A percentile compares a stretch with the other conserved stretches of the same genome.
These are phyloP conservation scores for Aspergillus luchuensis DNA, from an alignment of 2,329 filamentous ascomycete genomes.

Conservation along the genomic window DNA sequence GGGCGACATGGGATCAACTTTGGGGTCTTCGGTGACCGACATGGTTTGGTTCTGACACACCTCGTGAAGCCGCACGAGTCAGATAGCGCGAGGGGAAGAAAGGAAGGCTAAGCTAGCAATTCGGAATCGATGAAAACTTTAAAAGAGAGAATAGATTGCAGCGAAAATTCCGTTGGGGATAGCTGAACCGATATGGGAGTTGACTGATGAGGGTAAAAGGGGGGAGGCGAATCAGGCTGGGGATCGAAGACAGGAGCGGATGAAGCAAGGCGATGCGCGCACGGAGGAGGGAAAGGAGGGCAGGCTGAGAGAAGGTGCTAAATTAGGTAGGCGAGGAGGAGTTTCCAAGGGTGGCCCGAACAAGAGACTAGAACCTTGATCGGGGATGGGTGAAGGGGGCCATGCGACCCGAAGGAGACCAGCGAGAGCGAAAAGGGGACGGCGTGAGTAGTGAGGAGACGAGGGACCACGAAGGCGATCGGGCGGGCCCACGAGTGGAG, in stretches of 20 bases:
- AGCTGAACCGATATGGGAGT: neutral
- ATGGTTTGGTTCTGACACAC: neutral
- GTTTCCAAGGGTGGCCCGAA: conserved; percentile 9
- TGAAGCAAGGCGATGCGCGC: conserved; percentile 13
- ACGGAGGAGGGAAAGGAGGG: conserved; percentile 12
- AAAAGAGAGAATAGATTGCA: neutral
- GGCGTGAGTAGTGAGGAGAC: neutral
- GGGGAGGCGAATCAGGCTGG: neutral
- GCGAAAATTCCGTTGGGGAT: neutral
- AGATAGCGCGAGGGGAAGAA: neutral
- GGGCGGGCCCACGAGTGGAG: too few relatives aligned
- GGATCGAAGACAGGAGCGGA: conserved; percentile 7
- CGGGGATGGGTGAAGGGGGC: conserved; percentile 10
- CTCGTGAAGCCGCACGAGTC: neutral
- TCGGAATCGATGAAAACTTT: neutral
- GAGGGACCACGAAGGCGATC: neutral
- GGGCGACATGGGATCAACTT: conserved; percentile 21
- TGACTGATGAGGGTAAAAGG: neutral
- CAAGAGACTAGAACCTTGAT: conserved; percentile 12
- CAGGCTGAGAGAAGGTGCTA: conserved; percentile 7
- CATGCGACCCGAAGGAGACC: conserved; percentile 18
- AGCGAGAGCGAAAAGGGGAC: conserved; percentile 5
- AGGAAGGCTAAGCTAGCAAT: neutral
- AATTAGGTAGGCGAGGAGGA: conserved; percentile 10
- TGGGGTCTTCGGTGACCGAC: conserved; percentile 16